Percentiles rank a stretch among this genome's conserved stretches.
These are phyloP conservation scores for Chaetoceros muelleri DNA, from an alignment of 108 stramenopile species.

Conservation along the genomic window DNA sequence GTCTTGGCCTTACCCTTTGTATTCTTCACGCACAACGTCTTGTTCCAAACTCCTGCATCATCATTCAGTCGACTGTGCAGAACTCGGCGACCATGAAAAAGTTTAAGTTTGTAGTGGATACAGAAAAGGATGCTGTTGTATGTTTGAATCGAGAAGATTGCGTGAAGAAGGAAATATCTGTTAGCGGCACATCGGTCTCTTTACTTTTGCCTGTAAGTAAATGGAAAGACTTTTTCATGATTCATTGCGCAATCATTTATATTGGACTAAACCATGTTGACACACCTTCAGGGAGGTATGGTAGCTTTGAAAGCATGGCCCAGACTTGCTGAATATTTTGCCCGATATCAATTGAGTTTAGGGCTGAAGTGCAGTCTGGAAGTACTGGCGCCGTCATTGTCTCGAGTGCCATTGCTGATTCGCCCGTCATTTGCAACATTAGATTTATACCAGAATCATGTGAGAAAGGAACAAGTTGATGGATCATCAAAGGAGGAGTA, in stretches of 20 bases:
- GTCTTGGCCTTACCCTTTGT: constrained; percentile 61
- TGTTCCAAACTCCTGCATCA: constrained; percentile 54
- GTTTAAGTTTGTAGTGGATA: constrained; percentile 51
- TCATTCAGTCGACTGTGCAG: constrained; percentile 51
- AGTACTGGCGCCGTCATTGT: constrained; percentile 62
- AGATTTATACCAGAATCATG: not conserved
- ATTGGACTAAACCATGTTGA: too few species aligned
- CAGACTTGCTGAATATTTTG: constrained; percentile 70
- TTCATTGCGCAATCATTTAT: not conserved
- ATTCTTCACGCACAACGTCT: constrained; percentile 74
- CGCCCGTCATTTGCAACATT: constrained; percentile 24
- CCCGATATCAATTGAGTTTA: constrained; percentile 56
- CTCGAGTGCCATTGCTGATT: constrained; percentile 42
- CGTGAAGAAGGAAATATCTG: constrained; percentile 15
- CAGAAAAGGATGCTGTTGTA: constrained; percentile 36
- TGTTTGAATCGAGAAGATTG: constrained; percentile 34
- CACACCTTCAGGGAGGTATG: constrained; percentile 40
- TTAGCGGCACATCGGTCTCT: constrained; percentile 68
- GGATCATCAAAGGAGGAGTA: not conserved
- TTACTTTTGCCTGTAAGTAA: constrained; percentile 66
- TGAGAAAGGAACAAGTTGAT: not conserved
- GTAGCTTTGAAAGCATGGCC: constrained; percentile 52
- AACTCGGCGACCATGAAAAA: constrained; percentile 19
- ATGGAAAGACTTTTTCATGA: constrained; percentile 1
- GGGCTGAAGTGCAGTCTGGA: constrained; percentile 56